These are phyloP conservation scores for Aspergillus cavernicola DNA, from an alignment of 495 filamentous ascomycete species.

Conservation along the genomic window DNA sequence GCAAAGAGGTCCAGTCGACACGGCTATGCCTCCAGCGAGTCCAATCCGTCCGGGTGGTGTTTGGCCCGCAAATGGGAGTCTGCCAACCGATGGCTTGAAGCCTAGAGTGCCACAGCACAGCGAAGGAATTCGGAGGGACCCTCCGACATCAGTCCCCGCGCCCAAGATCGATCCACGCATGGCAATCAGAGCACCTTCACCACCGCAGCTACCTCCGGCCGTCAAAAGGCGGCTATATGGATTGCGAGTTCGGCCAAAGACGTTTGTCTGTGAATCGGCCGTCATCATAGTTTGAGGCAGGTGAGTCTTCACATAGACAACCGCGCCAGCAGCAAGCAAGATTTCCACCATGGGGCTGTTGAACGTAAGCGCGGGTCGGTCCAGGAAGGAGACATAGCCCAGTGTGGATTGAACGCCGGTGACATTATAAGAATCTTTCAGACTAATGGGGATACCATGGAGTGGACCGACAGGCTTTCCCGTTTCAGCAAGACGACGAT, in stretches of 20 bases:
- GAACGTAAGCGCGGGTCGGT: conserved; percentile 34
- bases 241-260: conserved; percentile 48
- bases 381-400: conserved; percentile 45
- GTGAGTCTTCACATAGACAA: conserved; percentile 61
- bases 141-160: conserved; percentile 63
- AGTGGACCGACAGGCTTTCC: conserved; percentile 51
- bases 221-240: conserved; percentile 49
- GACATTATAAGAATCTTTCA: conserved; percentile 62
- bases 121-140: conserved; percentile 59
- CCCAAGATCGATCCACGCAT: conserved; percentile 56
- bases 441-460: conserved; percentile 59
- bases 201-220: conserved; percentile 57
- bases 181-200: conserved; percentile 59
- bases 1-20: conserved; percentile 34
- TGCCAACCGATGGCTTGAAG: conserved; percentile 53
- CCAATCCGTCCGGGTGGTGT: conserved; percentile 36
- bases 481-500: conserved; percentile 26
- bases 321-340: conserved; percentile 33
- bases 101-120: conserved; percentile 58
- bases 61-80: conserved; percentile 43
- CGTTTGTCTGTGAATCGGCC: conserved; percentile 34
- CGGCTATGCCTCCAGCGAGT: conserved; percentile 38
- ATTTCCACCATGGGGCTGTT: conserved; percentile 41
- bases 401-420: conserved; percentile 36
- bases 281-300: conserved; percentile 54